Conservation (phyloP, 345 rosid species). For the Eucalyptus brandiana region DNA sequence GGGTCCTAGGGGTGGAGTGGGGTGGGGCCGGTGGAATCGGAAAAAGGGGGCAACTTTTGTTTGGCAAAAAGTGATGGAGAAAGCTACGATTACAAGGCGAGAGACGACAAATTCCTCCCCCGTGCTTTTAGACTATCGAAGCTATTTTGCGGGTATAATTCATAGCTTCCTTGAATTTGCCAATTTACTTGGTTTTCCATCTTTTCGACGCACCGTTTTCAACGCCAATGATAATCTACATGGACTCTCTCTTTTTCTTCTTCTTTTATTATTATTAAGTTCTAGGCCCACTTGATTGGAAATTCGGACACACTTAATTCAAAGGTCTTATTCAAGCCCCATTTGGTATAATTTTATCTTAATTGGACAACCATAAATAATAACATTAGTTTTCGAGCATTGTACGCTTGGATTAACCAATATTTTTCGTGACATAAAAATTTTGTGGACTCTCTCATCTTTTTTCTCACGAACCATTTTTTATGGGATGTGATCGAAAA, state of each 20-base stretch:
- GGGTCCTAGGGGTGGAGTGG: background rate
- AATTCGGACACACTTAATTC: background rate
- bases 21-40: background rate
- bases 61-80: background rate
- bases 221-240: background rate
- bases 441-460: rapidly evolving
- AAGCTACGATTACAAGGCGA: background rate
- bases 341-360: background rate
- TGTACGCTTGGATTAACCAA: background rate
- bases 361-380: background rate
- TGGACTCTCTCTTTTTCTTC: background rate
- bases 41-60: background rate
- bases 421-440: background rate
- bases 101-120: background rate
- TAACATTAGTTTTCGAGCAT: background rate
- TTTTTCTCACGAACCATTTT: rapidly evolving
- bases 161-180: background rate
- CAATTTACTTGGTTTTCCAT: background rate
- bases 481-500: rapidly evolving
- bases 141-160: background rate
- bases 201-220: background rate
- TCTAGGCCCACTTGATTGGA: background rate
- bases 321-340: background rate
- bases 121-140: background rate
- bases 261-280: no score